Evolutionary conservation across 139 green algal genomes (phyloP).

Genomic region (Picochlorum sp.): DNA sequence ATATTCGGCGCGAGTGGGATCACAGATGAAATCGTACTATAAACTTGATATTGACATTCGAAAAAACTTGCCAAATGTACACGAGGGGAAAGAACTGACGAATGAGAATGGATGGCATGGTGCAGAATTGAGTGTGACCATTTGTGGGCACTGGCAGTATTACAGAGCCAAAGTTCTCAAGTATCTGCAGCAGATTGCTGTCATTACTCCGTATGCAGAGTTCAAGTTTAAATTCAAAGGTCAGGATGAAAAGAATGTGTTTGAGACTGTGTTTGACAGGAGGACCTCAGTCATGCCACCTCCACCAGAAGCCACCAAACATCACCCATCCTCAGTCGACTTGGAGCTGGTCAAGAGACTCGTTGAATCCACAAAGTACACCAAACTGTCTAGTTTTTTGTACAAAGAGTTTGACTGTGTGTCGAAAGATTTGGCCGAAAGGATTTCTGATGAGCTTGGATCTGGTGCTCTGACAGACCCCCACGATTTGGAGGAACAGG

Average conservation of each 20-base stretch:
- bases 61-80: constrained; percentile 86
- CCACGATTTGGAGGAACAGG: constrained; percentile 47
- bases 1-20: constrained; percentile 36
- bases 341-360: constrained; percentile 89
- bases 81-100: constrained; percentile 49
- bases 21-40: constrained; percentile 62
- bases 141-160: constrained; percentile 84
- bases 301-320: constrained; percentile 55
- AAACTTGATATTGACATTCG: constrained; percentile 95
- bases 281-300: constrained; percentile 84
- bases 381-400: constrained; percentile 71
- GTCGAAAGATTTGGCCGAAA: constrained; percentile 44
- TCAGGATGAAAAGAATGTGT: constrained; percentile 49
- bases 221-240: constrained; percentile 68
- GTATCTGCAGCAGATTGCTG: constrained; percentile 92
- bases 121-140: constrained; percentile 72
- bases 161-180: constrained; percentile 70
- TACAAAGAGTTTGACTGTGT: constrained; percentile 76
- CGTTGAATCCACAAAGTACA: constrained; percentile 34
- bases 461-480: constrained; percentile 40
- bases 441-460: constrained; percentile 73
- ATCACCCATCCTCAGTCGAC: constrained; percentile 84
- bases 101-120: constrained; percentile 78
- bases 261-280: constrained; percentile 68
- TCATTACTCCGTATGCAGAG: constrained; percentile 92